These are phyloP conservation scores for Ceratocystis papillata DNA, from an alignment of 2,329 filamentous ascomycete genomes.

Conservation along the genomic window DNA sequence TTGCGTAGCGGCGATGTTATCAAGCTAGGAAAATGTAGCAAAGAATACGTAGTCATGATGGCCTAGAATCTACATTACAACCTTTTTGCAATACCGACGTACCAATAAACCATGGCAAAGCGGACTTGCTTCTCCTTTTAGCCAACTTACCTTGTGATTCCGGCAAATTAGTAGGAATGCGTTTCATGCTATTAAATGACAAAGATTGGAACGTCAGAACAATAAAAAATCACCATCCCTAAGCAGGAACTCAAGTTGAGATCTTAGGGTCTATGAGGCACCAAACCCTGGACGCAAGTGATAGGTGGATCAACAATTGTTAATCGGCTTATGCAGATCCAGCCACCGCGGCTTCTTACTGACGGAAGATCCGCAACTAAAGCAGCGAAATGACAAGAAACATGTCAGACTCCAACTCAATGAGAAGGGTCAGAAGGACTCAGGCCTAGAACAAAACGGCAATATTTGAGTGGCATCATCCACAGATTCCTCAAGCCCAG, in stretches of 20 bases:
- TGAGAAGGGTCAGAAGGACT: background rate
- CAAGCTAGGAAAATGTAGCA: slow-evolving; percentile 73
- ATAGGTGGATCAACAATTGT: background rate
- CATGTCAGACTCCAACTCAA: slow-evolving; percentile 7
- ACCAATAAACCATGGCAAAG: background rate
- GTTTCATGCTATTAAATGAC: background rate
- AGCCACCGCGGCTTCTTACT: background rate
- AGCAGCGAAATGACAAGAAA: slow-evolving; percentile 9
- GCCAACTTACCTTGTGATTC: background rate
- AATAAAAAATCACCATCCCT: background rate
- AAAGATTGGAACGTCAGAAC: background rate
- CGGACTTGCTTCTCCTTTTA: background rate
- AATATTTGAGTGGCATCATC: background rate
- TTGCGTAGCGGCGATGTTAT: slow-evolving; percentile 80
- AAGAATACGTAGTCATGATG: slow-evolving; percentile 95
- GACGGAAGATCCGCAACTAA: background rate
- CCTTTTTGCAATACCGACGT: background rate
- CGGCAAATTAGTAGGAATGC: background rate
- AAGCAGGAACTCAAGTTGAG: too few species aligned
- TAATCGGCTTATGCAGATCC: background rate
- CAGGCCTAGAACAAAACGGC: background rate
- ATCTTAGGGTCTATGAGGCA: background rate
- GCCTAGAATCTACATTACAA: slow-evolving; percentile 10
- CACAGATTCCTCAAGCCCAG: background rate
- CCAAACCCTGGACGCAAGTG: background rate